These are phyloP conservation scores for Leptomonas pyrrhocoris DNA, from an alignment of 208 protist species.

Conservation along the genomic window DNA sequence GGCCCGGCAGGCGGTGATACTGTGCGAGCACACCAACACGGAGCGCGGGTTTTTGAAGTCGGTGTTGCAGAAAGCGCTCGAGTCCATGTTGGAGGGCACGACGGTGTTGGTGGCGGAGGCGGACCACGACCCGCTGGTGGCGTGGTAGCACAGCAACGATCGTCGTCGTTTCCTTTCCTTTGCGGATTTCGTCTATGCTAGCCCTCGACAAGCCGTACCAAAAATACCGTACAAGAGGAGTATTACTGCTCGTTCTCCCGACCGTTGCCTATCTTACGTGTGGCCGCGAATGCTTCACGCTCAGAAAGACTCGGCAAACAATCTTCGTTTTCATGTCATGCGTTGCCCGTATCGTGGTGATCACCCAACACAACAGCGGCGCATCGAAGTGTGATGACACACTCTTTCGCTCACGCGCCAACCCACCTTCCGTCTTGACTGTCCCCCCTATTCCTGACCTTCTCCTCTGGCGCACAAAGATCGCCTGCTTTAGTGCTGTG, in stretches of 20 bases:
- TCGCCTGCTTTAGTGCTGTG: neutral
- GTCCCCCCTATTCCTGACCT: neutral
- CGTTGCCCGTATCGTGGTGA: too few relatives aligned
- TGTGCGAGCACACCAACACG: slow-evolving; percentile 94
- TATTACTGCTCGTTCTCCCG: too few relatives aligned
- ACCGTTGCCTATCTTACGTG: too few relatives aligned
- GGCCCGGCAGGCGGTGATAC: slow-evolving; percentile 79
- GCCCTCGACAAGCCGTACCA: too few relatives aligned
- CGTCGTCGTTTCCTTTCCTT: neutral
- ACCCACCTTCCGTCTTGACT: too few relatives aligned
- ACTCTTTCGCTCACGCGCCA: too few relatives aligned
- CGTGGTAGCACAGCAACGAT: slow-evolving; percentile 47
- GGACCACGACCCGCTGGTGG: slow-evolving; percentile 80
- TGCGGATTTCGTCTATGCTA: neutral
- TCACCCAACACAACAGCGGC: too few relatives aligned
- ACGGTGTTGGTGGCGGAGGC: slow-evolving; percentile 53
- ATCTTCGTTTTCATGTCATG: too few relatives aligned
- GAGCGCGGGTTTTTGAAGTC: slow-evolving; percentile 87
- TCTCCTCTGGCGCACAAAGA: neutral
- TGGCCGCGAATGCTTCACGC: too few relatives aligned
- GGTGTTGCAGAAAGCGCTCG: slow-evolving; percentile 54
- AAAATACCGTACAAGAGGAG: too few relatives aligned
- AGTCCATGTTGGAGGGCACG: slow-evolving; percentile 48
- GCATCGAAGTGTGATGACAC: too few relatives aligned
- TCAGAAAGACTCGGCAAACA: too few relatives aligned